Base-by-base conservation (phyloP, 805 yeast genomes). In the Ascoidea asiatica region DNA sequence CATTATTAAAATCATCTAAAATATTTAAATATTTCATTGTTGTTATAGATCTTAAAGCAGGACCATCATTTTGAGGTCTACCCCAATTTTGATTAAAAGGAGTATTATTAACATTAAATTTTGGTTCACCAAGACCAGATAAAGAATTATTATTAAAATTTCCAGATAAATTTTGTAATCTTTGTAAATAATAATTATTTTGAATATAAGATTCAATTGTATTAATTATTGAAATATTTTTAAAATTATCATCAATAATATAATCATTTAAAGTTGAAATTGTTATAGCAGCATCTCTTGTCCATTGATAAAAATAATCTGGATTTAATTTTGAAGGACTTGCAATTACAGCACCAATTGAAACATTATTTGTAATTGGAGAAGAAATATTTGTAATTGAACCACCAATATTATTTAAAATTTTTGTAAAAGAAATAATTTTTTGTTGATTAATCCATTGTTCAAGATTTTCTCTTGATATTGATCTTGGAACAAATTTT, bases 11-110 rank as follows among this genome's bases (percentile, higher is more conserved):
- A 18, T 49, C 41, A 17, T 38, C 18, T 15, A 49, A 35, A 19
- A 49, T 39, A 15, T 33, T 38, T 18, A 49, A 5, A 40, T 49
- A 49, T 40, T 49, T 47, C 44, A 49, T 47, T 15, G 45, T 41
- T 15, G 95, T 72, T 45, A 81, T 70, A 8, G 79, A 70, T 53
- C 97, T 70, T 46, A 90, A 67, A 1, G 94, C 89, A 1, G 97
- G 96, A 0, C 97, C 97, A 59, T 90, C 97, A 48, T 87, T 73
- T 62, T 90, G 97, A 1, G 97, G 97, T 52, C 97, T 69, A 2
- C 97, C 97, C 97, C 97, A 90, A 35, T 65, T 58, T 2, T 65
- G 79, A 5, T 60, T 59, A 54, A 82, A 90, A 1, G 83, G 67
- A 0, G 75, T 53, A 20, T 81, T 79, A 56, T 86, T 73, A 4